Conservation (phyloP, 2,329 filamentous ascomycete species). For the Microdochium paspali region DNA sequence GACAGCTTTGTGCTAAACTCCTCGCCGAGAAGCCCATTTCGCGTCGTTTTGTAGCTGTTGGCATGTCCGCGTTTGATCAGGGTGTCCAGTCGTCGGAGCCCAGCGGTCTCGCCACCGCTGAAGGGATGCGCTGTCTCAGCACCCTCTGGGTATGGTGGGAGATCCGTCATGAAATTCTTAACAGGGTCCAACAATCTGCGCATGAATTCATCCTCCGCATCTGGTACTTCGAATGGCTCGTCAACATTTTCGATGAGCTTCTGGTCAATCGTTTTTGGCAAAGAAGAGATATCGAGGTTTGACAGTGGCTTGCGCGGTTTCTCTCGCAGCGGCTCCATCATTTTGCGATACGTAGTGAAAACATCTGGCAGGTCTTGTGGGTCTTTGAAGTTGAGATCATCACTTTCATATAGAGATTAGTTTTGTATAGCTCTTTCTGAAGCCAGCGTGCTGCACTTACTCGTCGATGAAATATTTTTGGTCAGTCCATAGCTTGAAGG, state of each 20-base stretch:
- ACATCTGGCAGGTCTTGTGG: slow-evolving; percentile 59
- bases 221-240: slow-evolving; percentile 54
- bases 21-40: slow-evolving; percentile 60
- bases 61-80: slow-evolving; percentile 53
- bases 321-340: slow-evolving; percentile 59
- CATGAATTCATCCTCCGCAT: slow-evolving; percentile 41
- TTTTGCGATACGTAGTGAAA: slow-evolving; percentile 67
- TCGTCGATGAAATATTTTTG: slow-evolving; percentile 76
- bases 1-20: slow-evolving; percentile 73
- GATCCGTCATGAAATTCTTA: slow-evolving; percentile 34
- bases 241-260: slow-evolving; percentile 46
- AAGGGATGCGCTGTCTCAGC: slow-evolving; percentile 56
- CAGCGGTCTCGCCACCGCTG: slow-evolving; percentile 55
- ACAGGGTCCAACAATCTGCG: slow-evolving; percentile 49
- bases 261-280: slow-evolving; percentile 48
- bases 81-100: slow-evolving; percentile 46
- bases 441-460: slow-evolving; percentile 36
- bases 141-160: slow-evolving; percentile 41
- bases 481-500: slow-evolving; percentile 59
- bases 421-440: not conserved
- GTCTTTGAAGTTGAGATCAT: slow-evolving; percentile 51
- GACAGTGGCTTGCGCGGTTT: slow-evolving; percentile 50
- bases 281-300: slow-evolving; percentile 32
- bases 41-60: slow-evolving; percentile 57
- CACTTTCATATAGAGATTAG: slow-evolving; percentile 32